A percentile compares a stretch with the other conserved stretches of the same genome.
Conservation (phyloP, 2,329 filamentous ascomycete species). For the Biscogniauxia marginata region DNA sequence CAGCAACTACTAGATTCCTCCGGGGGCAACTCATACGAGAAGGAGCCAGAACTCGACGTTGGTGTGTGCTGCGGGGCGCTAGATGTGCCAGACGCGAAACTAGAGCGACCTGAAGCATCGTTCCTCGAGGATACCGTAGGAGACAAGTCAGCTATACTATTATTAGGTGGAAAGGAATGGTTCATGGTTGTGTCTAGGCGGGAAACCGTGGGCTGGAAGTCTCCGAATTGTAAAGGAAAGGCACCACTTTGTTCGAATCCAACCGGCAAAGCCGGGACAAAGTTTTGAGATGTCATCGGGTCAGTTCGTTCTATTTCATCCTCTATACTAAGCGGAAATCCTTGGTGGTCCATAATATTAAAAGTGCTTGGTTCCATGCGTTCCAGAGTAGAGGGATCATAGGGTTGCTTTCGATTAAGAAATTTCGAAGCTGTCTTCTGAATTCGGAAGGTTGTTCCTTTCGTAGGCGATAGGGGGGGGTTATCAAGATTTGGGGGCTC, state of each 20-base stretch:
- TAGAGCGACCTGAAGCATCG: constrained; percentile 17
- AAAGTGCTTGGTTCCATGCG: constrained; percentile 54
- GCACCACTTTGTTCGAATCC: constrained; percentile 5
- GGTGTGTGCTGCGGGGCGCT: constrained; percentile 20
- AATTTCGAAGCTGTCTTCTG: constrained; percentile 43
- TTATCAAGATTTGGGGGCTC: constrained; percentile 27
- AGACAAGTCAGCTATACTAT: constrained; percentile 8
- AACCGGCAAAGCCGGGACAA: constrained; percentile 11
- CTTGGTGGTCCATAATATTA: constrained; percentile 39
- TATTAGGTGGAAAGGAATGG: constrained; percentile 10
- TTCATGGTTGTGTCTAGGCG: constrained; percentile 12
- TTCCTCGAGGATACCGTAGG: constrained; percentile 15
- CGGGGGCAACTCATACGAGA: constrained; percentile 9
- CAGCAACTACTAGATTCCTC: constrained; percentile 18
- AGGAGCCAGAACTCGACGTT: constrained; percentile 15
- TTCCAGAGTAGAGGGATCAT: constrained; percentile 47
- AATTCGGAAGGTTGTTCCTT: constrained; percentile 41
- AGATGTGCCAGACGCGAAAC: constrained; percentile 15
- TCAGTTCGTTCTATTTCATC: constrained; percentile 9
- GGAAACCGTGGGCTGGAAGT: constrained; percentile 5
- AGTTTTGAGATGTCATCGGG: constrained; percentile 7
- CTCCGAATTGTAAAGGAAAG: constrained; percentile 6
- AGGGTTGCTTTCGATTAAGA: constrained; percentile 45
- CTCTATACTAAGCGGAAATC: constrained; percentile 10
- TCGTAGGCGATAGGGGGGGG: constrained; percentile 35